Evolutionary conservation across 768 basidiomycete genomes (phyloP).

Genomic region (Mycena chlorophos): DNA sequence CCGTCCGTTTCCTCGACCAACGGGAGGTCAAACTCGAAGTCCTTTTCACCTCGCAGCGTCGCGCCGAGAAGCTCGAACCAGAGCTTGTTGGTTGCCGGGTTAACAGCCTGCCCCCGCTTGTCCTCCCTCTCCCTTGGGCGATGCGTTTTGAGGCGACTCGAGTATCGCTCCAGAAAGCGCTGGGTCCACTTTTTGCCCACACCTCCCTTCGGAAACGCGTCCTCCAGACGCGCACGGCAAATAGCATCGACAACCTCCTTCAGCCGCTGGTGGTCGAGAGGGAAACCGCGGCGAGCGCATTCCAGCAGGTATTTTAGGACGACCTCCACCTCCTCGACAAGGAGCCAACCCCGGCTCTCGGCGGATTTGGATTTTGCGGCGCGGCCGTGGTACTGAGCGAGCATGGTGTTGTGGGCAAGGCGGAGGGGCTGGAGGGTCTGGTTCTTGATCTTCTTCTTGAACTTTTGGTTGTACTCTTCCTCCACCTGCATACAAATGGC

Average conservation of each 20-base stretch:
- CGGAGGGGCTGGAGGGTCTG: neutral
- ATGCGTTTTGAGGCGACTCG: slow-evolving; percentile 12
- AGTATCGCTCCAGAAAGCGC: slow-evolving; percentile 26
- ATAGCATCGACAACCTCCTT: slow-evolving; percentile 6
- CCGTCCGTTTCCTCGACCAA: neutral
- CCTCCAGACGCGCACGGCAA: slow-evolving; percentile 19
- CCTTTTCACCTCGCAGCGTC: slow-evolving; percentile 9
- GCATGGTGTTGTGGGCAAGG: neutral
- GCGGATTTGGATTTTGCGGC: neutral
- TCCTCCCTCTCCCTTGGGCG: no score
- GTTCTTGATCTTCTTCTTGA: neutral
- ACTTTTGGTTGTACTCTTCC: neutral
- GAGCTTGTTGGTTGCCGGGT: slow-evolving; percentile 27
- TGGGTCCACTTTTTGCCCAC: slow-evolving; percentile 30
- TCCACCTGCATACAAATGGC: neutral
- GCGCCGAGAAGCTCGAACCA: slow-evolving; percentile 28
- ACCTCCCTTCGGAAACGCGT: slow-evolving; percentile 18
- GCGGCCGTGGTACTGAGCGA: neutral
- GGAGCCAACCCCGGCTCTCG: neutral
- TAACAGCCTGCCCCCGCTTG: slow-evolving; percentile 29
- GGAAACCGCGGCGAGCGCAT: neutral
- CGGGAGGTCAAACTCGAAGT: slow-evolving; percentile 12
- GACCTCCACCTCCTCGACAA: neutral
- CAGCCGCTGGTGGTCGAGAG: neutral
- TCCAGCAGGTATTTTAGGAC: neutral